Evolutionary conservation across 1,284 basidiomycete genomes (phyloP), one percentile per base, ranked within the genome.

Genomic region (Kalmanozyma brasiliensis): DNA sequence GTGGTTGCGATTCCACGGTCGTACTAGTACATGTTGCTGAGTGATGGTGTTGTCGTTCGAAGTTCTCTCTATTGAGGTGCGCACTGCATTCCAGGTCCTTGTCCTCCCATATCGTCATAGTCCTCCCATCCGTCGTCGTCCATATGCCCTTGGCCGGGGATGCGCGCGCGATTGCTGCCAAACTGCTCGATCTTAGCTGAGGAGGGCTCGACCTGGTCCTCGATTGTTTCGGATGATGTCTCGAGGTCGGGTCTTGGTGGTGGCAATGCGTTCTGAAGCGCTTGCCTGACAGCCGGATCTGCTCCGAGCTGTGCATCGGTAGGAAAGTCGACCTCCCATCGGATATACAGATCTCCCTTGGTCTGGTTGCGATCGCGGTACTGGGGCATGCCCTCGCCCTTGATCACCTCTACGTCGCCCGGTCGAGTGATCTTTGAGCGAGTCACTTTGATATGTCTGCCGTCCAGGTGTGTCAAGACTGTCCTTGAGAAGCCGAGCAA

Each of bases 391-490:
- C 80, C 80, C 37, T 80, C 76, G 13, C 74, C 77, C 14, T 53
- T 56, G 14, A 80, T 43, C 8, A 75, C 55, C 11, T 79, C 76
- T 23, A 82, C 51, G 33, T 73, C 63, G 9, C 75, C 75, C 0
- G 78, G 76, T 16, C 74, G 43, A 2, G 77, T 74, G 42, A 82
- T 70, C 20, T 60, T 49, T 14, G 64, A 63, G 7, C 60, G 37
- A 1, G 49, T 40, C 11, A 82, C 46, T 9, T 66, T 71, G 38
- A 82, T 71, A 20, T 69, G 70, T 19, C 80, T 66, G 5, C 74
- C 77, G 43, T 82, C 80, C 23, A 82, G 57, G 45, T 82, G 80
- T 13, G 77, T 78, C 40, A 82, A 52, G 10, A 80, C 70, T 9
- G 77, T 72, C n/a, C 79, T 52, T 23, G 75, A 72, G 51, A 79